Conservation (phyloP, 2,329 filamentous ascomycete species). For the Scedosporium minutisporum region DNA sequence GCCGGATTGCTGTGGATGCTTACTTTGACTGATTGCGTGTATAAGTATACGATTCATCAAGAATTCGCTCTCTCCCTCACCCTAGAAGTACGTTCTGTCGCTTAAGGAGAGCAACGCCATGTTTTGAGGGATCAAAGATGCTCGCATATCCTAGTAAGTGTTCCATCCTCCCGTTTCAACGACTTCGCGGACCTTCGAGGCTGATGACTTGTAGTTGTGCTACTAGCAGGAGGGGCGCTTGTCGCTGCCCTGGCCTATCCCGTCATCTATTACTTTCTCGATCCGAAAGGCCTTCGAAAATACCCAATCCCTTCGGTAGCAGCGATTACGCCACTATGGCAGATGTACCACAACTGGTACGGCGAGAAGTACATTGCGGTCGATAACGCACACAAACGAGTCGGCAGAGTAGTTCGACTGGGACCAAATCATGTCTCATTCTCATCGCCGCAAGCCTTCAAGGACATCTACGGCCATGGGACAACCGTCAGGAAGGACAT, state of each 20-base stretch:
- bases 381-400: background rate
- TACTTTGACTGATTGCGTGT: background rate
- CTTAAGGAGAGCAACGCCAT: too few species aligned
- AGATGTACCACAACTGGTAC: background rate
- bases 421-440: conserved; percentile 21
- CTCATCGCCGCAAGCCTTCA: conserved; percentile 19
- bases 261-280: background rate
- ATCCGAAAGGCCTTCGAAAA: conserved; percentile 3
- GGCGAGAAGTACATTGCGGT: conserved; percentile 2
- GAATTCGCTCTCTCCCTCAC: background rate
- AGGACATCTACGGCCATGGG: conserved; percentile 23
- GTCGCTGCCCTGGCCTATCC: background rate
- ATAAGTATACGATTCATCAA: background rate
- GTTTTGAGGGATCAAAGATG: too few species aligned
- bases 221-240: background rate
- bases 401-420: conserved; percentile 12
- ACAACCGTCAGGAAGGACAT: conserved; percentile 11
- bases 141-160: background rate
- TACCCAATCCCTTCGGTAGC: conserved; percentile 4
- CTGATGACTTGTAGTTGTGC: background rate
- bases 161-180: background rate
- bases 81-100: too few species aligned
- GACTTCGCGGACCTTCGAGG: too few species aligned
- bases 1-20: background rate
- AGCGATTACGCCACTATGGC: conserved; percentile 3